Evolutionary conservation across 805 yeast genomes (phyloP), one percentile per base, ranked within the genome.

Genomic region (Candida manassasensis): DNA sequence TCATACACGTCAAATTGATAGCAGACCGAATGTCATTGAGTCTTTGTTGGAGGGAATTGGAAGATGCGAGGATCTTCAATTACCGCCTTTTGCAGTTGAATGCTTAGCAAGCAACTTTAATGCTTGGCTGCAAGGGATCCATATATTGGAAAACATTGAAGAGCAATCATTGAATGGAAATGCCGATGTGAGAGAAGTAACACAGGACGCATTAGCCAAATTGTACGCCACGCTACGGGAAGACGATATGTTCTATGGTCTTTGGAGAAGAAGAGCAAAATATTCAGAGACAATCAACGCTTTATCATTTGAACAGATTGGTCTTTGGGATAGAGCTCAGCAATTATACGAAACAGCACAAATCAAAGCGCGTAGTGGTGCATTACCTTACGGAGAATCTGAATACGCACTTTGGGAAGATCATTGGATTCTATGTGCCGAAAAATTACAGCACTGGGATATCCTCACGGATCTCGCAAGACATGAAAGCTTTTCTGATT

Each of bases 321-420:
- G 98, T 6, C 63, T 87, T 47, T 93, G 96, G 96, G 93, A 83
- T 40, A 82, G 85, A 42, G 97, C 97, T 0, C 82, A 87, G 56
- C 94, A 88, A 53, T 64, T 90, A 42, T 94, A 94, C 49, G 99
- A 93, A 60, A 79, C 88, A 15, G 98, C 98, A 1, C 99, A 93
- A 62, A 84, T 93, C 38, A 89, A 90, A 49, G 97, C 98, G 0
- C 69, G 98, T 38, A 83, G 95, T 52, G 97, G 97, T 2, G 94
- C 84, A 3, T 63, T 93, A 26, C 98, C 99, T 0, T 93, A 86
- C 53, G 87, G 96, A 18, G 97, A 93, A 52, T 77, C 94, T 1
- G 99, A 93, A 54, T 93, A 93, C 50, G 80, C 93, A 0, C 67
- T 93, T 21, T 93, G 99, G 99, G 98, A 94, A 61, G 98, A 93